Conservation (phyloP, 108 stramenopile genomes). For the Asterionellopsis glacialis region DNA sequence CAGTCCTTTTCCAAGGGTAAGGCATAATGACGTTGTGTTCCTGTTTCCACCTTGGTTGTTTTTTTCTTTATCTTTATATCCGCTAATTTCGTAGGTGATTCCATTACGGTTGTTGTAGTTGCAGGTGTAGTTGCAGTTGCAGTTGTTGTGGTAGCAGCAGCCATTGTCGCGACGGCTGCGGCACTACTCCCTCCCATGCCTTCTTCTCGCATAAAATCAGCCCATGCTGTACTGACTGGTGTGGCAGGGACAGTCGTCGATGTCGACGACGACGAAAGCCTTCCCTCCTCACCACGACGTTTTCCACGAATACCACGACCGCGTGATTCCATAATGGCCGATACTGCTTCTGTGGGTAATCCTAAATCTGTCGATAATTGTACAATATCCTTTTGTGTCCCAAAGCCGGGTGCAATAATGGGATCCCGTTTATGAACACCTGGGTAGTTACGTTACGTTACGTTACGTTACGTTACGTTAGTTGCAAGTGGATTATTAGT, state of each 20-base stretch:
- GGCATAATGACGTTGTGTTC: constrained; percentile 25
- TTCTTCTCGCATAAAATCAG: constrained; percentile 79
- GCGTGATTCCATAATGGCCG: constrained; percentile 65
- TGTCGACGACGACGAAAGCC: too few species aligned
- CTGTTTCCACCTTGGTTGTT: too few species aligned
- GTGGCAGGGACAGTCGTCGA: too few species aligned
- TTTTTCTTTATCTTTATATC: too few species aligned
- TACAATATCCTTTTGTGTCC: constrained; percentile 39
- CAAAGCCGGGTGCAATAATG: constrained; percentile 52
- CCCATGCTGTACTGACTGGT: constrained; percentile 69
- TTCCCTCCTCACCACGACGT: constrained; percentile 15
- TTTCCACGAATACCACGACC: constrained; percentile 68
- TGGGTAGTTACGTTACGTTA: neutral
- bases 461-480: too few species aligned
- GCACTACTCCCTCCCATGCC: constrained; percentile 25
- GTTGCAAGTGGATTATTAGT: too few species aligned
- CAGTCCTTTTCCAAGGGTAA: constrained; percentile 23
- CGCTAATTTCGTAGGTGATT: neutral
- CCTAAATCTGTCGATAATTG: constrained; percentile 31
- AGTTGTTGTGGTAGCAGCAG: neutral
- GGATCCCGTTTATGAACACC: constrained; percentile 16
- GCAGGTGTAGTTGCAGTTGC: constrained; percentile 2
- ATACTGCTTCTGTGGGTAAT: constrained; percentile 47
- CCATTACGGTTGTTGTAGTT: neutral
- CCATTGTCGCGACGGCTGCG: neutral